These are phyloP conservation scores for Aegilops longissima DNA, from an alignment of 176 grass and related monocot genomes.

Conservation along the genomic window DNA sequence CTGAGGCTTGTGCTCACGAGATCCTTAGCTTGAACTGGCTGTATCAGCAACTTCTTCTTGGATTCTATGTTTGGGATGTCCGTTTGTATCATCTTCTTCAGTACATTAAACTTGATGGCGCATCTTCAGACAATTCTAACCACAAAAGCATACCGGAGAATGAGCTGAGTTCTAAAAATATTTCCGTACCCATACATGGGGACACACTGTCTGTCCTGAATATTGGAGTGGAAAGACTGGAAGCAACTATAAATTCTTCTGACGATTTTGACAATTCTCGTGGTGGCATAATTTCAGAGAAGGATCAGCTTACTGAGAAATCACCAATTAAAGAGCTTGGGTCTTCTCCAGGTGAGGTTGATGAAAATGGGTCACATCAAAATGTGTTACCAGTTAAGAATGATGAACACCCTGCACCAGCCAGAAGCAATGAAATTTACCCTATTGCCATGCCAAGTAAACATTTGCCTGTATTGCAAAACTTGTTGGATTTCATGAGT, in stretches of 20 bases:
- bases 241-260: slow-evolving; percentile 17
- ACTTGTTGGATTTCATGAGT: slow-evolving; percentile 13
- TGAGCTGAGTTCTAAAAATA: slow-evolving; percentile 15
- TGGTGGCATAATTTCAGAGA: slow-evolving; percentile 8
- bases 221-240: slow-evolving; percentile 22
- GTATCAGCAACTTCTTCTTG: slow-evolving; percentile 79
- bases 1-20: slow-evolving; percentile 40
- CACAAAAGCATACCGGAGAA: slow-evolving; percentile 27
- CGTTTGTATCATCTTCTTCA: slow-evolving; percentile 67
- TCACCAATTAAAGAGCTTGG: slow-evolving; percentile 30
- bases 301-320: slow-evolving; percentile 23
- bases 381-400: slow-evolving; percentile 21
- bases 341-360: slow-evolving; percentile 24
- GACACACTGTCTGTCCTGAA: background rate
- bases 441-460: slow-evolving; percentile 22
- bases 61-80: slow-evolving; percentile 76
- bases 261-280: background rate
- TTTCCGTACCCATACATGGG: background rate
- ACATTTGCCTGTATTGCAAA: background rate
- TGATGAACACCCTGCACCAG: slow-evolving; percentile 32
- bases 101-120: slow-evolving; percentile 29
- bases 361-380: slow-evolving; percentile 1
- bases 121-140: slow-evolving; percentile 11
- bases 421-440: slow-evolving; percentile 4
- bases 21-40: slow-evolving; percentile 78